These are phyloP conservation scores for Pseudoturritis turrita DNA, from an alignment of 345 rosid genomes.

Conservation along the genomic window DNA sequence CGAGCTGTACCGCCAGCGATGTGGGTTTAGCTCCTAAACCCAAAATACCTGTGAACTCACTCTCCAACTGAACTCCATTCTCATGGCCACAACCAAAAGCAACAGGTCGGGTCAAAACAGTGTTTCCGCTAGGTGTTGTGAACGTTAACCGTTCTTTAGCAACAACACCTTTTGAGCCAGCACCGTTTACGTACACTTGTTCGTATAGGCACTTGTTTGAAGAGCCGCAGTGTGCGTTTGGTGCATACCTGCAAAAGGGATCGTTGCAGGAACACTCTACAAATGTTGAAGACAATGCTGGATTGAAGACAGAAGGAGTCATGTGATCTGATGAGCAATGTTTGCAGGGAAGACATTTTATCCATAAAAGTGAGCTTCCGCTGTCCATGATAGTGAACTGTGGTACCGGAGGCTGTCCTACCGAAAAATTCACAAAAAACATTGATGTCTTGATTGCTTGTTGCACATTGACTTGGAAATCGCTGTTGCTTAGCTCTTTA, in stretches of 20 bases:
- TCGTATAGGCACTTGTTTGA: conserved; percentile 36
- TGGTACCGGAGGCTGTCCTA: conserved; percentile 57
- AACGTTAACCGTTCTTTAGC: conserved; percentile 44
- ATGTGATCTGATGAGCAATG: conserved; percentile 23
- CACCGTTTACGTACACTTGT: conserved; percentile 28
- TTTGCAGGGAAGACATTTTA: conserved; percentile 48
- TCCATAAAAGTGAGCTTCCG: conserved; percentile 62
- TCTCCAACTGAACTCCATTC: conserved; percentile 32
- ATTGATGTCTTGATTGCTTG: conserved; percentile 18
- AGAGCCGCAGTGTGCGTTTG: conserved; percentile 19
- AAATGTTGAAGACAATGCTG: conserved; percentile 46
- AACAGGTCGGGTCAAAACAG: conserved; percentile 24
- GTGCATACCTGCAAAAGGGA: conserved; percentile 21
- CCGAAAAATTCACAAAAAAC: conserved; percentile 44
- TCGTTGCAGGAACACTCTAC: conserved; percentile 32
- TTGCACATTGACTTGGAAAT: conserved; percentile 32
- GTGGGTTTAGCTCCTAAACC: conserved; percentile 41
- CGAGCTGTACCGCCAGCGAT: conserved; percentile 44
- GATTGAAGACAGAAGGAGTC: conserved; percentile 31
- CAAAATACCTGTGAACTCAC: conserved; percentile 37
- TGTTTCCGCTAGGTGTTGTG: conserved; percentile 31
- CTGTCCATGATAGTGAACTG: conserved; percentile 54
- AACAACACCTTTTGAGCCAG: conserved; percentile 39
- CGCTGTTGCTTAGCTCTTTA: conserved; percentile 1
- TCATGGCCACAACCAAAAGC: conserved; percentile 52